Base-by-base conservation (phyloP, 148 eudicot species). In the Simmondsia chinensis region DNA sequence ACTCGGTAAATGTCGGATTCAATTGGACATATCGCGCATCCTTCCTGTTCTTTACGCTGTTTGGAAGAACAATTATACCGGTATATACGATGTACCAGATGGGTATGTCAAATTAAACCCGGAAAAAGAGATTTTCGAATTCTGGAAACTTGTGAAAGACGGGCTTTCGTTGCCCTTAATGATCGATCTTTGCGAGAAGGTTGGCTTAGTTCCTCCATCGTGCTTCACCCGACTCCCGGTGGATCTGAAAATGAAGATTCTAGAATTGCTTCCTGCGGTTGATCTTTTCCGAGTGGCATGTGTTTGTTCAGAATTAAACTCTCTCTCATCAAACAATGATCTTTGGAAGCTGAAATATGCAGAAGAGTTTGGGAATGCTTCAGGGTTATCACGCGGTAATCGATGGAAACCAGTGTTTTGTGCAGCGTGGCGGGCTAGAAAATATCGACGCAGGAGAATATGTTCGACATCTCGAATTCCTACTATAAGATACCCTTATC, bases 91-190 rank as follows among this genome's bases (percentile, higher is more conserved):
- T 19, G 59, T 12, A 11, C 42, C 54, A 2, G 49, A 20, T 26
- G 63, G 37, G 3, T 34, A 45, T 16, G 30, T 29, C 17, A 39
- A 50, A 42, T 6, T 50, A 8, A 52, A 34, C 39, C 75, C 76
- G 1, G 79, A 70, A 45, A 68, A 23, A 18, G 87, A 86, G 33
- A 74, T 86, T 43, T 91, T 85, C 26, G 79, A 72, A 23, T 86
- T 91, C 56, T 86, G 95, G 95, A 76, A 68, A 60, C 64, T 29
- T 33, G 72, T 91, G 12, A 91, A 91, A 54, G 99, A 85, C 43
- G 75, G 69, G 17, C 72, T 91, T 29, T 70, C 89, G 1, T 61
- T 86, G 39, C 99, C 99, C 4, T 71, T 91, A 14, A 46, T 86
- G 19, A 82, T 82, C 9, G 94, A 86, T 45, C 63, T 82, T 14